phyloP scores from a whole-genome alignment of 1,139 yeast genomes.

The Oligophagozyma castellii region DNA sequence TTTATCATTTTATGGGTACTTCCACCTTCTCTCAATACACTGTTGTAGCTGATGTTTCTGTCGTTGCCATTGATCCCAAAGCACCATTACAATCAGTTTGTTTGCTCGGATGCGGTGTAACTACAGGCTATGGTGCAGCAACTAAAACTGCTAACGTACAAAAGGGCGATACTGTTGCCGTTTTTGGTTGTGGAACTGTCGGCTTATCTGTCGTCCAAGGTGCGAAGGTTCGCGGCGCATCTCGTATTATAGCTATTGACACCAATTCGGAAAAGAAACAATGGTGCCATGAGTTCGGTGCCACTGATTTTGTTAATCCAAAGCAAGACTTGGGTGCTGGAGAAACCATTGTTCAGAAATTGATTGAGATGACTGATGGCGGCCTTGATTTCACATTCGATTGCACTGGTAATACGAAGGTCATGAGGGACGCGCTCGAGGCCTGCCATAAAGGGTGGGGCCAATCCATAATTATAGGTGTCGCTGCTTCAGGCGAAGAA shows the following conservation, averaged over 20 bases:
- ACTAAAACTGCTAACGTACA: conserved; percentile 85
- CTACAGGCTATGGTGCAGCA: conserved; percentile 98
- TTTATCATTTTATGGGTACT: conserved; percentile 93
- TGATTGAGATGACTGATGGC: conserved; percentile 87
- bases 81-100: conserved; percentile 84
- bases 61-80: conserved; percentile 74
- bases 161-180: conserved; percentile 87
- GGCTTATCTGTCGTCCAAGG: conserved; percentile 96
- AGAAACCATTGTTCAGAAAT: conserved; percentile 65
- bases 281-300: conserved; percentile 86
- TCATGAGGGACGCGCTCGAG: conserved; percentile 92
- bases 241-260: conserved; percentile 75
- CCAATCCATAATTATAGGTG: conserved; percentile 85
- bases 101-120: conserved; percentile 93
- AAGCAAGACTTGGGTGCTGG: conserved; percentile 52
- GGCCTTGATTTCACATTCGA: conserved; percentile 94
- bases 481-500: conserved; percentile 96
- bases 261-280: conserved; percentile 69
- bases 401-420: conserved; percentile 92
- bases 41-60: conserved; percentile 95
- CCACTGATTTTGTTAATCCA: conserved; percentile 90
- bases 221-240: conserved; percentile 71
- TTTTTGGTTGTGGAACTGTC: conserved; percentile 95
- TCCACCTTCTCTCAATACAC: conserved; percentile 95
- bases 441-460: conserved; percentile 99